Evolutionary conservation across 164 flowering plant genomes (phyloP).

Genomic region (Amborella trichopoda): DNA sequence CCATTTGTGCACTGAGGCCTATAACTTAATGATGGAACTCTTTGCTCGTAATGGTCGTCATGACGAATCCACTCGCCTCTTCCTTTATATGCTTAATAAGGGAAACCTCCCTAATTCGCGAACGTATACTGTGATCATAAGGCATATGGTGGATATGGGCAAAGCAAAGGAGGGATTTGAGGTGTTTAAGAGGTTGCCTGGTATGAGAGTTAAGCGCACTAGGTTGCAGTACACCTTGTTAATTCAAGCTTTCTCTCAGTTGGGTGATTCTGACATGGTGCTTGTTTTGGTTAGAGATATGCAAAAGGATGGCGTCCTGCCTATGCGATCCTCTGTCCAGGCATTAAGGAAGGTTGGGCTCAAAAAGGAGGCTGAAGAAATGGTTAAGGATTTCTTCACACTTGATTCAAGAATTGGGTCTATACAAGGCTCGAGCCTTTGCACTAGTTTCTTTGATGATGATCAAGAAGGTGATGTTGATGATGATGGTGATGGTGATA

Average conservation of each 20-base stretch:
- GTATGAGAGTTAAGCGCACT: conserved; percentile 69
- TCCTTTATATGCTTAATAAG: conserved; percentile 37
- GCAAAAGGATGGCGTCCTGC: conserved; percentile 67
- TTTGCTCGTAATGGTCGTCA: conserved; percentile 35
- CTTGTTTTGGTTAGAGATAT: conserved; percentile 45
- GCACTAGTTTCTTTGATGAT: conserved; percentile 18
- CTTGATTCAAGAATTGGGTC: conserved; percentile 60
- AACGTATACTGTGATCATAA: conserved; percentile 62
- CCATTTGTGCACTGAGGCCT: conserved; percentile 55
- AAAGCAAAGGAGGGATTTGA: conserved; percentile 46
- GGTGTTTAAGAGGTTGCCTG: conserved; percentile 50
- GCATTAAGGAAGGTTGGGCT: conserved; percentile 43
- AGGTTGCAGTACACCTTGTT: conserved; percentile 48
- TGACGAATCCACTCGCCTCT: conserved; percentile 42
- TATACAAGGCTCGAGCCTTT: conserved; percentile 10
- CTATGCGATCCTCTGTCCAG: conserved; percentile 39
- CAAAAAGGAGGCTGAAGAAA: conserved; percentile 33
- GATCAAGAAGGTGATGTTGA: conserved; percentile 9
- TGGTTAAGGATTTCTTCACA: conserved; percentile 32
- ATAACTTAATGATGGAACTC: conserved; percentile 55
- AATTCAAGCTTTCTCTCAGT: conserved; percentile 28
- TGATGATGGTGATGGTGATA: conserved; percentile 5
- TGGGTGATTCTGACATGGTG: conserved; percentile 36
- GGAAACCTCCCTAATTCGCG: conserved; percentile 77
- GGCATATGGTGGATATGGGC: conserved; percentile 47